Evolutionary conservation across 441 rosid genomes (phyloP).

Genomic region (Flueggea neowawraea): DNA sequence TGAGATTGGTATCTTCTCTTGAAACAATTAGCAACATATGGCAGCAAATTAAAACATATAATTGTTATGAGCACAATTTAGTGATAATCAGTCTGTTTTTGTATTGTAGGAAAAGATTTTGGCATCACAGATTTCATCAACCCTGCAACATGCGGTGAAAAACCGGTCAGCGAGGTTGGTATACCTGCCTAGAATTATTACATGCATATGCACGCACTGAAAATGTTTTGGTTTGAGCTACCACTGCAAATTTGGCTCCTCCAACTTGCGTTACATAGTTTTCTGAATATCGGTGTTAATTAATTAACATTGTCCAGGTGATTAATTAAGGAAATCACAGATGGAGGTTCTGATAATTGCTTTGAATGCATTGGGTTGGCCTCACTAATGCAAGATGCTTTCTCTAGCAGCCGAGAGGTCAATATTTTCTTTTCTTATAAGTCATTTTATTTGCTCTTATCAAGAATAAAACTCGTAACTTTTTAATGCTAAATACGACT

Average conservation of each 20-base stretch:
- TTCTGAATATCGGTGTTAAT: too few relatives aligned
- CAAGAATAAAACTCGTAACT: too few relatives aligned
- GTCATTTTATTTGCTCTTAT: too few relatives aligned
- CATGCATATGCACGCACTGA: too few relatives aligned
- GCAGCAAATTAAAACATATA: too few relatives aligned
- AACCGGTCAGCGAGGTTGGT: conserved; percentile 32
- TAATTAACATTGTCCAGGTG: conserved; percentile 23
- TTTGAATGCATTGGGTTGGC: conserved; percentile 73
- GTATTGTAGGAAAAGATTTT: conserved; percentile 40
- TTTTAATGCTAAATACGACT: too few relatives aligned
- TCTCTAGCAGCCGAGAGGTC: conserved; percentile 48
- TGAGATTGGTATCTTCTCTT: conserved; percentile 25
- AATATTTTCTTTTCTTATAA: too few relatives aligned
- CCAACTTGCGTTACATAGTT: too few relatives aligned
- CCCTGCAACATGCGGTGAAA: conserved; percentile 43
- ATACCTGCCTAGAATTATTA: too few relatives aligned
- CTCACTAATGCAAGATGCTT: conserved; percentile 47
- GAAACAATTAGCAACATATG: neutral
- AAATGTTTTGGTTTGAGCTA: too few relatives aligned
- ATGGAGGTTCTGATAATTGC: conserved; percentile 73
- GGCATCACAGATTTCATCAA: conserved; percentile 68
- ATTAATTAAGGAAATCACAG: conserved; percentile 58
- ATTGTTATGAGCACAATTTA: too few relatives aligned
- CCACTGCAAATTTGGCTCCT: too few relatives aligned
- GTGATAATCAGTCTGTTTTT: neutral